Evolutionary conservation across 2,329 filamentous ascomycete genomes (phyloP), one percentile per base, ranked within the genome.

Genomic region (Amauroascus niger): DNA sequence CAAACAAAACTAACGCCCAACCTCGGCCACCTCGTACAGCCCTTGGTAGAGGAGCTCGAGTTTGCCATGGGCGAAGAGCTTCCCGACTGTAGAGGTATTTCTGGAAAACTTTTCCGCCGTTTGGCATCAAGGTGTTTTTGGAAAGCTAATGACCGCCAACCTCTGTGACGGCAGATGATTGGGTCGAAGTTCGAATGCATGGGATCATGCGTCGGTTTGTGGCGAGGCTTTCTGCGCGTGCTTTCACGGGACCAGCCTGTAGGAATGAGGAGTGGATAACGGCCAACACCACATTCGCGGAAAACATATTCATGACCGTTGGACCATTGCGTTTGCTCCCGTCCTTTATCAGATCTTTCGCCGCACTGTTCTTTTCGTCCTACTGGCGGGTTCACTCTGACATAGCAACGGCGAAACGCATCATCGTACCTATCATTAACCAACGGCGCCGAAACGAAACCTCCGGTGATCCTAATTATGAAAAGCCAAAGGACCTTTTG

Each of bases 201-300:
- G 35, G 37, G 7, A 33, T 51, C 13, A 11, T 55, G 7, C 45
- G 52, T 7, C 54, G 54, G n/a, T 20, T 74, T 5, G 64, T 74
- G 28, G 64, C 68, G 8, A 67, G 71, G 14, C 60, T 72, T 5
- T 70, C 70, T 1, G 67, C 69, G 0, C 65, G 71, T 16, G 63
- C 75, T 39, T 69, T 74, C 49, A 64, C 70, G 28, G 71, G 72
- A 16, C 60, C 66, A 3, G 58, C 71, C 6, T 68, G 67, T 49
- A 63, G 64, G 22, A 69, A 73, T 53, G 59, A 66, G 52, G 60
- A 66, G 51, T 75, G 72, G 71, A 59, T 72, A 14, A 53, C 63
- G 0, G 62, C 65, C 2, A 59, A 64, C 33, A 65, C 62, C 14
- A 54, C 61, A 32, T 72, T 71, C 59, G 67, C 68, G 1, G 59